phyloP scores from a whole-genome alignment of 2,329 filamentous ascomycete species.

The Penicillium sp. region DNA sequence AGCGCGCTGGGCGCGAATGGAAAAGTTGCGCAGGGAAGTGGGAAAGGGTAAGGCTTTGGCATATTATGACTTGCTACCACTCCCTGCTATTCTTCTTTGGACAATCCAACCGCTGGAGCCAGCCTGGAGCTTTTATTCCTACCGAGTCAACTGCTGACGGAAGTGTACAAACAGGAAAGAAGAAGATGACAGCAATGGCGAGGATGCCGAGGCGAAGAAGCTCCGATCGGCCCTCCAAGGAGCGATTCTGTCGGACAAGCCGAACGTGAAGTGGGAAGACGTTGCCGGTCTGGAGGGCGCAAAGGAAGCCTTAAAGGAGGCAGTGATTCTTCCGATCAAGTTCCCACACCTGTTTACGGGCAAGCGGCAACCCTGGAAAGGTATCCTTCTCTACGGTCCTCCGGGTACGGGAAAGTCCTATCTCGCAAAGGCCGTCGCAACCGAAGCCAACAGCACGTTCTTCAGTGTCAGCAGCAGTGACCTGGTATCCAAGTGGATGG shows the following conservation, averaged over 20 bases:
- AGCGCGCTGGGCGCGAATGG: constrained; percentile 51
- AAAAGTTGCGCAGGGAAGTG: constrained; percentile 47
- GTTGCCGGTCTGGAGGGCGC: constrained; percentile 90
- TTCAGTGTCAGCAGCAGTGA: constrained; percentile 98
- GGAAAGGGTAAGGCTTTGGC: constrained; percentile 50
- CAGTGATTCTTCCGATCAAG: constrained; percentile 95
- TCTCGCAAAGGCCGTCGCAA: constrained; percentile 93
- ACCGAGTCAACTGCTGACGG: constrained; percentile 5
- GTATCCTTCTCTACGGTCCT: constrained; percentile 90
- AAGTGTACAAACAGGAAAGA: constrained; percentile 37
- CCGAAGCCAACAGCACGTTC: constrained; percentile 97
- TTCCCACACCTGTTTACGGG: constrained; percentile 95
- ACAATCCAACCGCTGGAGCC: constrained; percentile 1
- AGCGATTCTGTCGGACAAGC: constrained; percentile 89
- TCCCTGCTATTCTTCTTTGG: neutral
- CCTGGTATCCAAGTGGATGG: constrained; percentile 99
- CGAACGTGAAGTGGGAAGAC: constrained; percentile 97
- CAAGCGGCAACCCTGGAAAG: constrained; percentile 97
- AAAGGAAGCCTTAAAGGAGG: constrained; percentile 96
- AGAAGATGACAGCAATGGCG: constrained; percentile 56
- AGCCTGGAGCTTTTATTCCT: neutral
- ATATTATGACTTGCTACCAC: neutral
- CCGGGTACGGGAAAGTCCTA: constrained; percentile 98
- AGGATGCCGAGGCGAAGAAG: constrained; percentile 93
- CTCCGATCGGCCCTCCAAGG: constrained; percentile 83